Evolutionary conservation across 2,329 filamentous ascomycete genomes (phyloP).

Genomic region (Stagonosporopsis cucurbitacearum): DNA sequence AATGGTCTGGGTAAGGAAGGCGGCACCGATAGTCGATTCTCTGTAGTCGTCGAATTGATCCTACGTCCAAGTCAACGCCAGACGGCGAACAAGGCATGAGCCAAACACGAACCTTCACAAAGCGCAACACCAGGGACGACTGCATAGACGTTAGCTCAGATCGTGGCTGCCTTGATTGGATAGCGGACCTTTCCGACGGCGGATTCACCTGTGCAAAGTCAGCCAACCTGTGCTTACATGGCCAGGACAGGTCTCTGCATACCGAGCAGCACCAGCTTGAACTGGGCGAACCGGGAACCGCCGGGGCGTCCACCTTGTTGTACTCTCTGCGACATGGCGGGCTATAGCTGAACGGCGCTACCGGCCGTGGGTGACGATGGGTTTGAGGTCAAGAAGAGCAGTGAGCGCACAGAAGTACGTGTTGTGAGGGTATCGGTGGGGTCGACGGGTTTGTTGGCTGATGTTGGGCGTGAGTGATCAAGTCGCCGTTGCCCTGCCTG

Average conservation of each 20-base stretch:
- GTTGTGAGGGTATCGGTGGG: conserved; percentile 17
- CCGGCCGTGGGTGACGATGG: conserved; percentile 14
- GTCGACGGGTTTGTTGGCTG: conserved; percentile 14
- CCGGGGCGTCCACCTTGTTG: conserved; percentile 71
- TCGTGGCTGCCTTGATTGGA: conserved; percentile 35
- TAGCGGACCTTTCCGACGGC: conserved; percentile 90
- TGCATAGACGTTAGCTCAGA: conserved; percentile 52
- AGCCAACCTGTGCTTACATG: conserved; percentile 17
- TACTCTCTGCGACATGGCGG: conserved; percentile 82
- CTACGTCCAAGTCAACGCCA: conserved; percentile 54
- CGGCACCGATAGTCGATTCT: conserved; percentile 97
- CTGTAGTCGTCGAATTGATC: conserved; percentile 99
- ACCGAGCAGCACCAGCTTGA: conserved; percentile 98
- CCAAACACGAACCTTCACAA: conserved; percentile 85
- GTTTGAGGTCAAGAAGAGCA: conserved; percentile 4
- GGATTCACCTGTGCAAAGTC: conserved; percentile 78
- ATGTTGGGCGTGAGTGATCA: conserved; percentile 17
- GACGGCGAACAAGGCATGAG: not conserved
- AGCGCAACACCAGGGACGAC: conserved; percentile 97
- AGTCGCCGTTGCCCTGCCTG: conserved; percentile 18
- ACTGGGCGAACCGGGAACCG: conserved; percentile 88
- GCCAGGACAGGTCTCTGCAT: conserved; percentile 45
- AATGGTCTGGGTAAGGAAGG: conserved; percentile 98
- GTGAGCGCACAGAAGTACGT: not conserved
- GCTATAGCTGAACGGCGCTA: conserved; percentile 32